Evolutionary conservation across 495 filamentous ascomycete species (phyloP).

Genomic region (Penicillium nucicola): DNA sequence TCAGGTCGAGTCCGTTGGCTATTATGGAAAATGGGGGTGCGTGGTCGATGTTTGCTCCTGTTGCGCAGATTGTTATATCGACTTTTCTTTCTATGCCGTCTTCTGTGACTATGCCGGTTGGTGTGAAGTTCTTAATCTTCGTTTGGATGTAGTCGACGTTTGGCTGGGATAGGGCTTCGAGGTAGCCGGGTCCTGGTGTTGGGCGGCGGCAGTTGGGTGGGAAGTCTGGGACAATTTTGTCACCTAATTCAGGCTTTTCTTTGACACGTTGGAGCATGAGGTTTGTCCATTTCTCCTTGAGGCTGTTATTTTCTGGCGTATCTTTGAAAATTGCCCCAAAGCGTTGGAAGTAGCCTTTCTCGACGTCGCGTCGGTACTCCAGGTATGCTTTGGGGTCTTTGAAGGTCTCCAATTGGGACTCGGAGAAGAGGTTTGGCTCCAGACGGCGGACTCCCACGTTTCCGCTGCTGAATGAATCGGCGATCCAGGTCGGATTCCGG

Average conservation of each 20-base stretch:
- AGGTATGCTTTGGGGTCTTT: conserved; percentile 48
- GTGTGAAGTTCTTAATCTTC: conserved; percentile 55
- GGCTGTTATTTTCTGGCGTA: conserved; percentile 45
- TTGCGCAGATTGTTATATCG: conserved; percentile 66
- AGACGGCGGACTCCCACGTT: conserved; percentile 33
- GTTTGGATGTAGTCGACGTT: conserved; percentile 61
- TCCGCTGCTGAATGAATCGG: conserved; percentile 47
- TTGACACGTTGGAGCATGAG: conserved; percentile 50
- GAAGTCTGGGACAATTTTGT: conserved; percentile 61
- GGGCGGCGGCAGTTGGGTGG: conserved; percentile 65
- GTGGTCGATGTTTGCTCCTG: conserved; percentile 60
- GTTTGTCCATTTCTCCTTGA: conserved; percentile 49
- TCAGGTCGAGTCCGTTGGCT: conserved; percentile 48
- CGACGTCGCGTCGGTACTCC: conserved; percentile 47
- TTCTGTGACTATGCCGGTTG: conserved; percentile 51
- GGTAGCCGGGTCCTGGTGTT: conserved; percentile 69
- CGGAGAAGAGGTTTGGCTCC: conserved; percentile 47
- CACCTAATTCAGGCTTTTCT: conserved; percentile 52
- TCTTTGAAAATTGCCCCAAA: conserved; percentile 56
- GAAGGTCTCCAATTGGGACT: conserved; percentile 47
- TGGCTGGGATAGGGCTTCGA: conserved; percentile 61
- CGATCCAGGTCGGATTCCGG: conserved; percentile 68
- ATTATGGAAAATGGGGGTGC: conserved; percentile 58
- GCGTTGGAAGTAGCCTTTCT: conserved; percentile 55
- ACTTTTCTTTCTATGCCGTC: conserved; percentile 50